Conservation (phyloP, 129 eudicot genomes). For the Tanacetum coccineum region DNA sequence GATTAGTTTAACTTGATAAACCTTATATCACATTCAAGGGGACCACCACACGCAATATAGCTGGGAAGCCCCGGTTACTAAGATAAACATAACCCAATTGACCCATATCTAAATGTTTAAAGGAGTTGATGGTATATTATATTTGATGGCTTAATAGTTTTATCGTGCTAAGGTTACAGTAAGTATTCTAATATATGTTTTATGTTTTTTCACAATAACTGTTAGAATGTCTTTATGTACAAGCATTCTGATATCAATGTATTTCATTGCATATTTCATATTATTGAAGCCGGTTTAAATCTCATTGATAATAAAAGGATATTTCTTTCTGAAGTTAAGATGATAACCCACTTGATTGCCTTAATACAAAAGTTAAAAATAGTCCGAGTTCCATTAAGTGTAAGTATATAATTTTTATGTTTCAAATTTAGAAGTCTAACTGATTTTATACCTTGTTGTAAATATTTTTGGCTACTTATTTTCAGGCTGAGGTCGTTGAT, state of each 20-base stretch:
- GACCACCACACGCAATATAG: too few species aligned
- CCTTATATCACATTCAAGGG: too few species aligned
- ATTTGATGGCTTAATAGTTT: slow-evolving; percentile 15
- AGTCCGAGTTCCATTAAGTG: slow-evolving; percentile 42
- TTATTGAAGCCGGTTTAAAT: too few species aligned
- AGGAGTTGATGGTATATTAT: slow-evolving; percentile 44
- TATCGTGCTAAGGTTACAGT: slow-evolving; percentile 52
- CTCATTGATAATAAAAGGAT: slow-evolving; percentile 52
- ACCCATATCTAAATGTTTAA: slow-evolving; percentile 38
- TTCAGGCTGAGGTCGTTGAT: slow-evolving; percentile 30
- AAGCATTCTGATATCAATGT: too few species aligned
- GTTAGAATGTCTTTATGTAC: too few species aligned
- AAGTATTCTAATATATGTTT: not conserved
- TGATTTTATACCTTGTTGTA: slow-evolving; percentile 15
- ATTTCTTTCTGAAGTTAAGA: slow-evolving; percentile 70
- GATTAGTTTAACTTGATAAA: too few species aligned
- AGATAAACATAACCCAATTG: too few species aligned
- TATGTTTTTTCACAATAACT: too few species aligned
- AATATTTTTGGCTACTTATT: slow-evolving; percentile 45
- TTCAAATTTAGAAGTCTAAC: not conserved
- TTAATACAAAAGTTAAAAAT: slow-evolving; percentile 52
- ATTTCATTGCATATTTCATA: too few species aligned
- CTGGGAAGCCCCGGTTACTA: too few species aligned
- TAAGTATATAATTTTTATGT: slow-evolving; percentile 20
- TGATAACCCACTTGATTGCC: slow-evolving; percentile 79